Percentiles rank a stretch among this genome's conserved stretches.
Evolutionary conservation across 2,329 filamentous ascomycete species (phyloP).

Genomic region (Pseudocercospora eumusae): DNA sequence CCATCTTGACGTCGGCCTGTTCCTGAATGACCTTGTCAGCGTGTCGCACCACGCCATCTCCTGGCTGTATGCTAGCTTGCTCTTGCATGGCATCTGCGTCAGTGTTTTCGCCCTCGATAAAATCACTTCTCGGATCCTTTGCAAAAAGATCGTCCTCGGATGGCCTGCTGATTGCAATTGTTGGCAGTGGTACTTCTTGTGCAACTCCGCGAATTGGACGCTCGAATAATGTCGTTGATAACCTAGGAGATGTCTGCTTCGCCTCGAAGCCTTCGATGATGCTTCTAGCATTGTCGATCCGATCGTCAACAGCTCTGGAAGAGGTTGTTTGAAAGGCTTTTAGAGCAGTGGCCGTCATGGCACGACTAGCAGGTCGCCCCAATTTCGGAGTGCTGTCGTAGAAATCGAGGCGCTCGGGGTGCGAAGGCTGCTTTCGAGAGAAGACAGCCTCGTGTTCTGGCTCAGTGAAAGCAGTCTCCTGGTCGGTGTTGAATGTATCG

Average conservation of each 20-base stretch:
- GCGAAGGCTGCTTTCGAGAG: neutral
- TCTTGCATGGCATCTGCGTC: neutral
- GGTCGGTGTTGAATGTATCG: neutral
- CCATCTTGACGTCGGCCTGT: neutral
- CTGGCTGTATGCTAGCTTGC: neutral
- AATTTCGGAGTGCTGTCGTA: neutral
- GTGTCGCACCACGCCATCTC: neutral
- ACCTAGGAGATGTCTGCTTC: neutral
- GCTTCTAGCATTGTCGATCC: neutral
- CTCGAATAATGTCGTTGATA: neutral
- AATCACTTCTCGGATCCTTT: neutral
- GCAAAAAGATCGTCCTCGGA: neutral
- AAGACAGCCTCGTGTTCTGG: neutral
- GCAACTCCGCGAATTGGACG: neutral
- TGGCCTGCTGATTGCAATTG: neutral
- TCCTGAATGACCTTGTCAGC: conserved; percentile 1
- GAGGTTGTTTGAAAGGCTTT: neutral
- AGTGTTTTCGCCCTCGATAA: neutral
- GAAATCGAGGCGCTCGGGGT: neutral
- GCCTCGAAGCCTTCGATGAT: neutral
- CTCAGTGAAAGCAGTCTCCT: neutral
- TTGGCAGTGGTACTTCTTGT: neutral
- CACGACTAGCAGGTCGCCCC: neutral
- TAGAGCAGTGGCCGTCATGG: conserved; percentile 3
- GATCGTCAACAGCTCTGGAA: neutral